These are phyloP conservation scores for Schizothecium vesticola DNA, from an alignment of 495 filamentous ascomycete species.

Conservation along the genomic window DNA sequence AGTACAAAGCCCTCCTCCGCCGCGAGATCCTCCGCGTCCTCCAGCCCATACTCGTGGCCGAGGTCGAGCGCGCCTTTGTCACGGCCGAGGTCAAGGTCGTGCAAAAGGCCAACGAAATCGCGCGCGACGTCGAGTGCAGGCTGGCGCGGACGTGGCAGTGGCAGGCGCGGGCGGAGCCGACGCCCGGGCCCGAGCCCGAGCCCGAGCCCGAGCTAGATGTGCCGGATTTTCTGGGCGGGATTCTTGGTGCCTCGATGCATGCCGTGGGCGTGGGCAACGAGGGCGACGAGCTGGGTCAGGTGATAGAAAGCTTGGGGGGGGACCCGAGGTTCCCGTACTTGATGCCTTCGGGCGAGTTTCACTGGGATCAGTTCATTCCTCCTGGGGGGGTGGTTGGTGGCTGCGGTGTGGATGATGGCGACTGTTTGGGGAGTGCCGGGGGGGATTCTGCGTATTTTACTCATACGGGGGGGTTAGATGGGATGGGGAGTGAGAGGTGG, in stretches of 20 bases:
- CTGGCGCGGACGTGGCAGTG: slow-evolving; percentile 19
- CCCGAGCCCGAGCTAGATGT: not conserved
- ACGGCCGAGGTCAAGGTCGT: slow-evolving; percentile 14
- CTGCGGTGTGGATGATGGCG: not conserved
- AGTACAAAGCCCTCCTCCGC: slow-evolving; percentile 17
- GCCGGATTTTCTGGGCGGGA: not conserved
- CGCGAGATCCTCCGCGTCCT: slow-evolving; percentile 16
- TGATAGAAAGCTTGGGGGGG: not conserved
- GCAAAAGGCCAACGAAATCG: slow-evolving; percentile 17
- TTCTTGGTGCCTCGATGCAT: not conserved
- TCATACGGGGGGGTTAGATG: not conserved
- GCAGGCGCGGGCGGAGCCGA: slow-evolving; percentile 7
- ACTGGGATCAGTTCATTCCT: not conserved
- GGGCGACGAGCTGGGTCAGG: not conserved
- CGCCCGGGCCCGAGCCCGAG: slow-evolving; percentile 2
- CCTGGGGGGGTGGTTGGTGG: not conserved
- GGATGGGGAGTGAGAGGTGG: not conserved
- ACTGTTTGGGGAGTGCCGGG: not conserved
- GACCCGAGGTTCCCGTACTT: not conserved
- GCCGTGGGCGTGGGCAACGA: not conserved
- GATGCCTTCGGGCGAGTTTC: not conserved
- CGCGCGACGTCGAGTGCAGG: slow-evolving; percentile 12
- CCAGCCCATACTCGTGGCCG: slow-evolving; percentile 17
- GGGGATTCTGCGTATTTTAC: slow-evolving; percentile 2
- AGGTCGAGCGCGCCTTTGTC: slow-evolving; percentile 22